Conservation (phyloP, 805 yeast genomes). For the Candida koratica region DNA sequence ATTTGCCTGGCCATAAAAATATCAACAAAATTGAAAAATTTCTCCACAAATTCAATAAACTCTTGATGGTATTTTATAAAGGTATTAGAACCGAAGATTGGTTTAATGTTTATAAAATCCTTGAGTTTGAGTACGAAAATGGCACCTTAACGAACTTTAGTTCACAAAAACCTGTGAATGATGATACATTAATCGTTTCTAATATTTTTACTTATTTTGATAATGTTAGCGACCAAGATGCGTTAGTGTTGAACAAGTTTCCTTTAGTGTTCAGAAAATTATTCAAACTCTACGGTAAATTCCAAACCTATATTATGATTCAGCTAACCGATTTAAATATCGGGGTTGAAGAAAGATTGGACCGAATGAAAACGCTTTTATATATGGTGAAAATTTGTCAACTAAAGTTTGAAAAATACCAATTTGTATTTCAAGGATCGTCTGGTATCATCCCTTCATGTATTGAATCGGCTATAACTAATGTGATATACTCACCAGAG, state of each 20-base stretch:
- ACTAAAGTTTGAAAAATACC: slow-evolving; percentile 57
- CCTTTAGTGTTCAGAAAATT: slow-evolving; percentile 69
- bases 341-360: slow-evolving; percentile 55
- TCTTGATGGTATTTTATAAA: slow-evolving; percentile 54
- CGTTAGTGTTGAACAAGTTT: slow-evolving; percentile 39
- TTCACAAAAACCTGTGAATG: slow-evolving; percentile 38
- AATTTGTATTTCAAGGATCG: slow-evolving; percentile 36
- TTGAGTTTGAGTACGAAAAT: slow-evolving; percentile 66
- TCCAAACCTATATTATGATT: slow-evolving; percentile 57
- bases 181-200: slow-evolving; percentile 56
- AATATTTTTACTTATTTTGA: slow-evolving; percentile 71
- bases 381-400: slow-evolving; percentile 62
- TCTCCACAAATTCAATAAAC: slow-evolving; percentile 58
- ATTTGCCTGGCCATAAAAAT: slow-evolving; percentile 43
- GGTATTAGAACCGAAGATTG: slow-evolving; percentile 68
- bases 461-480: slow-evolving; percentile 71
- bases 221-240: slow-evolving; percentile 48
- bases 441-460: slow-evolving; percentile 62
- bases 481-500: slow-evolving; percentile 77
- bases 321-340: slow-evolving; percentile 65
- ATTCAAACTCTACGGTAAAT: slow-evolving; percentile 61
- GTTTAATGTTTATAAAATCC: slow-evolving; percentile 66
- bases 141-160: slow-evolving; percentile 56
- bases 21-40: slow-evolving; percentile 54
- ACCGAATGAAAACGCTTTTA: slow-evolving; percentile 65